Evolutionary conservation across 768 basidiomycete species (phyloP).

Genomic region (Chalciporus pseudorubinellus): DNA sequence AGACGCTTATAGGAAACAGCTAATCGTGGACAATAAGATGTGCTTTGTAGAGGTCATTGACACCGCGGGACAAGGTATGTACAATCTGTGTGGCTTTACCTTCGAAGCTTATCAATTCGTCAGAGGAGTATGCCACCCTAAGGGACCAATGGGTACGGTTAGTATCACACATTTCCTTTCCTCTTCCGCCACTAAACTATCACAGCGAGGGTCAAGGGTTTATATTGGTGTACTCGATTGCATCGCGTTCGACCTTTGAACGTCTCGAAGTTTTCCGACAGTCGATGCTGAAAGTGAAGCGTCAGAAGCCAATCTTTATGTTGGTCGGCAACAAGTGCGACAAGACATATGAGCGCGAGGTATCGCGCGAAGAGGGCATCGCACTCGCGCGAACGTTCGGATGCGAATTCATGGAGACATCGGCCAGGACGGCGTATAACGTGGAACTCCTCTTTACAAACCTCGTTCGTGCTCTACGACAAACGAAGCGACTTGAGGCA

Average conservation of each 20-base stretch:
- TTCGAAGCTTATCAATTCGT: constrained; percentile 18
- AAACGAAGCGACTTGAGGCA: constrained; percentile 54
- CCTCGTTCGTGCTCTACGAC: constrained; percentile 80
- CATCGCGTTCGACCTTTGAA: constrained; percentile 89
- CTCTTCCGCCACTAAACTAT: constrained; percentile 9
- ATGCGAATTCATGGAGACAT: constrained; percentile 94
- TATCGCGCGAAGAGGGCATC: constrained; percentile 85
- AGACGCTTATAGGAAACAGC: constrained; percentile 94
- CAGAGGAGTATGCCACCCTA: constrained; percentile 96
- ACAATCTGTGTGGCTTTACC: background rate
- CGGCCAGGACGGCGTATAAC: constrained; percentile 92
- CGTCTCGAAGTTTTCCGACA: constrained; percentile 88
- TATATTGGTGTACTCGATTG: constrained; percentile 94
- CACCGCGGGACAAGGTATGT: constrained; percentile 90
- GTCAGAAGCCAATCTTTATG: constrained; percentile 84
- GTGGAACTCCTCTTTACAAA: constrained; percentile 88
- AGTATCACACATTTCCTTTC: constrained; percentile 30
- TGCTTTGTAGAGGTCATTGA: constrained; percentile 97
- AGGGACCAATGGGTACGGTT: constrained; percentile 98
- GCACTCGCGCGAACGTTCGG: constrained; percentile 79
- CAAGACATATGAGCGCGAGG: constrained; percentile 87
- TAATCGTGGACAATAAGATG: constrained; percentile 92
- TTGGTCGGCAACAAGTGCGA: constrained; percentile 97
- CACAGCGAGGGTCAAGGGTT: constrained; percentile 95
- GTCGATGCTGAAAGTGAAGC: constrained; percentile 86